phyloP scores from a whole-genome alignment of 192 early-diverging fungal genomes.

The Thamnidium elegans region DNA sequence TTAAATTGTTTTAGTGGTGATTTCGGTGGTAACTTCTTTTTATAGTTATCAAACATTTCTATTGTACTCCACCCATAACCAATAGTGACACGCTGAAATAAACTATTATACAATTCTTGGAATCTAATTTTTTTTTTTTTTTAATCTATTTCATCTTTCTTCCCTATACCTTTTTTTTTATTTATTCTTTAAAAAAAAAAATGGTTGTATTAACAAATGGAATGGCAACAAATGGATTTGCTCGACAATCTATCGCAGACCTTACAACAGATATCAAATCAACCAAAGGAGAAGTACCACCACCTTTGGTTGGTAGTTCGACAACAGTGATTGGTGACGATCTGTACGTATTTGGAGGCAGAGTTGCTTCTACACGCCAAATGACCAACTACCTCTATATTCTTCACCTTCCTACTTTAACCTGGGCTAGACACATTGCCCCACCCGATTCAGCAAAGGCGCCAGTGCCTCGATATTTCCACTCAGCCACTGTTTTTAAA shows the following conservation, averaged over 20 bases:
- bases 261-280: constrained; percentile 41
- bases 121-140: no score
- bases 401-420: constrained; percentile 56
- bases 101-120: no score
- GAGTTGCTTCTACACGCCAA: constrained; percentile 58
- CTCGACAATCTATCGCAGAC: constrained; percentile 47
- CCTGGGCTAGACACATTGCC: constrained; percentile 53
- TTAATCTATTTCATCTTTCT: no score
- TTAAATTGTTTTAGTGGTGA: no score
- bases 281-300: constrained; percentile 66
- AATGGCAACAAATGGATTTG: no score
- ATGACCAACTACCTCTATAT: constrained; percentile 69
- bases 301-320: constrained; percentile 66
- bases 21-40: no score
- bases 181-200: no score
- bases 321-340: constrained; percentile 55
- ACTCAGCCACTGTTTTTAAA: constrained; percentile 63
- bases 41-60: no score
- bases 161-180: no score
- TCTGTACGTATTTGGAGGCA: constrained; percentile 71
- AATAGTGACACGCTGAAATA: no score
- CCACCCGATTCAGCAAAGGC: constrained; percentile 34
- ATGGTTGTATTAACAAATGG: no score
- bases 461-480: constrained; percentile 63
- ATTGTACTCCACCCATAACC: no score